A percentile compares a stretch with the other conserved stretches of the same genome.
These are phyloP conservation scores for Litchi chinensis DNA, from an alignment of 345 rosid genomes.

Conservation along the genomic window DNA sequence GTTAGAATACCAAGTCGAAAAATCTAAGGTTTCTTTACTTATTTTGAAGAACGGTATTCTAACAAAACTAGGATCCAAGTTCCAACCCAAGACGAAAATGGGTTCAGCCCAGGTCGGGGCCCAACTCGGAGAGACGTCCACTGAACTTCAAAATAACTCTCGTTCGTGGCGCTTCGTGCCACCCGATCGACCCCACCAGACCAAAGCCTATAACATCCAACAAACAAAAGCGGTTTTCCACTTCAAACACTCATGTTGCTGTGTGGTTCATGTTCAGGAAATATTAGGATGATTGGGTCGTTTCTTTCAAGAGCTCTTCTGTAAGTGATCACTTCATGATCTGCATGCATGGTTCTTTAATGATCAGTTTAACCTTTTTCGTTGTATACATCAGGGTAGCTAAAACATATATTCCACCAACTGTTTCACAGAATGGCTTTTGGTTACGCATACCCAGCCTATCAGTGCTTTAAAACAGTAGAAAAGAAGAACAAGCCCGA, in stretches of 20 bases:
- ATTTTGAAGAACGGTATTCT: too few species aligned
- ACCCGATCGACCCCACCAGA: not conserved
- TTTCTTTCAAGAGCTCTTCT: conserved; percentile 44
- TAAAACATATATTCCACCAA: not conserved
- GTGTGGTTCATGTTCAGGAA: not conserved
- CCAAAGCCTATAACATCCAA: not conserved
- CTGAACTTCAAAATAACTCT: not conserved
- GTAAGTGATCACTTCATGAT: conserved; percentile 20
- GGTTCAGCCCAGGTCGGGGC: not conserved
- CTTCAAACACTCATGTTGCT: not conserved
- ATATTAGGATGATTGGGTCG: conserved; percentile 37
- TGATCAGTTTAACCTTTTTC: too few species aligned
- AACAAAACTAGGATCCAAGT: too few species aligned
- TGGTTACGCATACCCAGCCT: conserved; percentile 84
- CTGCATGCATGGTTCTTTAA: too few species aligned
- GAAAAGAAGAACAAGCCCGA: conserved; percentile 61
- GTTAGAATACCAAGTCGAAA: too few species aligned
- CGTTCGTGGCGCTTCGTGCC: conserved; percentile 1
- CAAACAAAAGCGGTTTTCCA: not conserved
- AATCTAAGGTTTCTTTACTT: too few species aligned
- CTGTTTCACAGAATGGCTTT: conserved; percentile 51
- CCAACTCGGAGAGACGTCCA: not conserved
- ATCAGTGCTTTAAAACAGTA: conserved; percentile 69
- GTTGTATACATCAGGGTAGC: not conserved
- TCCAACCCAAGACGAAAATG: too few species aligned